Conservation (phyloP, 1,284 basidiomycete species). For the Entoloma clypeatum region DNA sequence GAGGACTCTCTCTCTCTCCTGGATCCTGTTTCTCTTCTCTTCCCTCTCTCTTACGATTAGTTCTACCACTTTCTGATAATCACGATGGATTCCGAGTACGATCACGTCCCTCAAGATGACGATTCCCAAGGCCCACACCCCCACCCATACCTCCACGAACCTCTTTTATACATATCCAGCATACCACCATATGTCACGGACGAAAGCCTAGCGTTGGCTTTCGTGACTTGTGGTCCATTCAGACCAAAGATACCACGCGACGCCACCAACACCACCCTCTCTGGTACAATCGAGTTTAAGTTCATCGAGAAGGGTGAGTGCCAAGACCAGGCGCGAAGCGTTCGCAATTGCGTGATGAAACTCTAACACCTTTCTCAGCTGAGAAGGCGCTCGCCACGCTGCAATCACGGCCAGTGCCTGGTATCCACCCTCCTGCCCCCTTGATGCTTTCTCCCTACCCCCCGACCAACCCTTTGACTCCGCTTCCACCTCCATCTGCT, state of each 20-base stretch:
- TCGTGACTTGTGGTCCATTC: slow-evolving; percentile 72
- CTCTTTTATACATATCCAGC: slow-evolving; percentile 71
- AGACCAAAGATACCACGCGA: slow-evolving; percentile 71
- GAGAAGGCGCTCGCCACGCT: slow-evolving; percentile 86
- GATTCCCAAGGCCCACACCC: slow-evolving; percentile 35
- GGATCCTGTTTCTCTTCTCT: slow-evolving; percentile 14
- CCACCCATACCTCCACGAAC: slow-evolving; percentile 79
- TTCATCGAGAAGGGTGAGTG: slow-evolving; percentile 69
- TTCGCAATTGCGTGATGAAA: not conserved
- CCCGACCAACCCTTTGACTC: slow-evolving; percentile 63
- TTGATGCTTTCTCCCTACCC: slow-evolving; percentile 74
- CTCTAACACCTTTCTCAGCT: slow-evolving; percentile 42
- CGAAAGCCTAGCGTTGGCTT: slow-evolving; percentile 66
- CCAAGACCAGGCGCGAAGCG: slow-evolving; percentile 4
- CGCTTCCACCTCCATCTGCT: slow-evolving; percentile 69
- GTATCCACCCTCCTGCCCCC: slow-evolving; percentile 48
- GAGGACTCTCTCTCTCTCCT: slow-evolving; percentile 10
- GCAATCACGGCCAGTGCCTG: slow-evolving; percentile 66
- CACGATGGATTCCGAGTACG: slow-evolving; percentile 35
- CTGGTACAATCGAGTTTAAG: slow-evolving; percentile 76
- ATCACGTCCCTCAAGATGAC: slow-evolving; percentile 28
- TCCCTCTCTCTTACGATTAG: slow-evolving; percentile 13
- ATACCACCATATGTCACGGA: slow-evolving; percentile 68
- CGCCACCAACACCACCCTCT: slow-evolving; percentile 44
- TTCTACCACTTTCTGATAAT: slow-evolving; percentile 21